Evolutionary conservation across 140 eudicot species (phyloP).

Genomic region (Stevia rebaudiana): DNA sequence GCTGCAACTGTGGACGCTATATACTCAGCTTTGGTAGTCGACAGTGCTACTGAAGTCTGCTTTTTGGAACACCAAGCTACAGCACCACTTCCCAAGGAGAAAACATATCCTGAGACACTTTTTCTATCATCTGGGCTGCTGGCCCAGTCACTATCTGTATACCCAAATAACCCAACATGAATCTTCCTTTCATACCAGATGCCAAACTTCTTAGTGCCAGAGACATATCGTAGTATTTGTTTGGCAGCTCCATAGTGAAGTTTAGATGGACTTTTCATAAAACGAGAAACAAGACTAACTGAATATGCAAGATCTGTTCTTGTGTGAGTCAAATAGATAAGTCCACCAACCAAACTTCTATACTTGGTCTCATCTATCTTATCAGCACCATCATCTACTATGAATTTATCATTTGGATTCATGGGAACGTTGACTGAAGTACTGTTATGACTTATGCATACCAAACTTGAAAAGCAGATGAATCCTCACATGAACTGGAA

Average conservation of each 20-base stretch:
- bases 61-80: not conserved
- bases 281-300: not conserved
- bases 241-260: not conserved
- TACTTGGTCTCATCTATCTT: not conserved
- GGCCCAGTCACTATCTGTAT: not conserved
- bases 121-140: not conserved
- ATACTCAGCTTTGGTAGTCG: not conserved
- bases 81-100: not conserved
- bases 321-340: not conserved
- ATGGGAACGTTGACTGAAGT: not conserved
- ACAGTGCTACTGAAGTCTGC: not conserved
- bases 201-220: not conserved
- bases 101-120: not conserved
- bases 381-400: not conserved
- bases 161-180: not conserved
- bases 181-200: not conserved
- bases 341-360: not conserved
- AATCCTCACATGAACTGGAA: no score
- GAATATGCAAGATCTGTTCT: not conserved
- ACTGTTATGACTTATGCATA: not conserved
- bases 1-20: not conserved
- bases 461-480: not conserved
- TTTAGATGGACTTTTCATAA: not conserved
- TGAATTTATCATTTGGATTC: not conserved
- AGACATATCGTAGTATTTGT: not conserved